A percentile compares a stretch with the other conserved stretches of the same genome.
phyloP scores from a whole-genome alignment of 2,329 filamentous ascomycete genomes.

The Pezicula carpinea region DNA sequence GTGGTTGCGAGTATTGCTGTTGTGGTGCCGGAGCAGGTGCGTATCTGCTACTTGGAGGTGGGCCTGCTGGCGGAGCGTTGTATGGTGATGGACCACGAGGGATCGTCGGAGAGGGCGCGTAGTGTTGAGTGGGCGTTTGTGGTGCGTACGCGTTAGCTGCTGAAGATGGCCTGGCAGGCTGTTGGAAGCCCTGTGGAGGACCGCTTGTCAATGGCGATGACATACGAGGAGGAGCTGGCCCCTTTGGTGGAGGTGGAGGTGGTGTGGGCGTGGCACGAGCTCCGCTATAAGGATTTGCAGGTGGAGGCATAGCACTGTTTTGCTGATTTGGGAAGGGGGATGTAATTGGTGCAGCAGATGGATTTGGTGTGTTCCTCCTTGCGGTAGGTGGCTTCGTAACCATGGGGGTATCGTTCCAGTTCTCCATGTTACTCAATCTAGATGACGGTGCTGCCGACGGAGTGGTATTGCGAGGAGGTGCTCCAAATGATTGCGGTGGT shows the following conservation, averaged over 20 bases:
- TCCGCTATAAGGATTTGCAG: constrained; percentile 52
- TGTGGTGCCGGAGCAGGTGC: constrained; percentile 59
- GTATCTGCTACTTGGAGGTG: constrained; percentile 72
- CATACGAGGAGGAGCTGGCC: constrained; percentile 62
- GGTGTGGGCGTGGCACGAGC: constrained; percentile 63
- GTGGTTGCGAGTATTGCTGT: constrained; percentile 43
- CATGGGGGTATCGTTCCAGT: constrained; percentile 95
- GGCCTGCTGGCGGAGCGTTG: constrained; percentile 67
- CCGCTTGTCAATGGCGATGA: constrained; percentile 63
- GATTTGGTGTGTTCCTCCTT: constrained; percentile 69
- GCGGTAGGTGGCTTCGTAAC: constrained; percentile 68
- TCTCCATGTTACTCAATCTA: constrained; percentile 65
- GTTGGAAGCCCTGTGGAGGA: constrained; percentile 45
- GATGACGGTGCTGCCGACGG: constrained; percentile 68
- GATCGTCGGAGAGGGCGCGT: constrained; percentile 49
- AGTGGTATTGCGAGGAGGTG: constrained; percentile 60
- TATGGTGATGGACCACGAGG: constrained; percentile 81
- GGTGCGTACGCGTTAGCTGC: constrained; percentile 63
- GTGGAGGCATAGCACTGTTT: constrained; percentile 48
- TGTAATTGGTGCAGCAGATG: constrained; percentile 55
- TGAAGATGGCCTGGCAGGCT: constrained; percentile 47
- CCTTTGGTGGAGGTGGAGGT: constrained; percentile 81
- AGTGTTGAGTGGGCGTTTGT: constrained; percentile 40
- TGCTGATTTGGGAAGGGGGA: constrained; percentile 71
- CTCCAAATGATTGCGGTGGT: constrained; percentile 37